These are phyloP conservation scores for Oryza coarctata DNA, from an alignment of 176 grass and related monocot genomes.

Conservation along the genomic window DNA sequence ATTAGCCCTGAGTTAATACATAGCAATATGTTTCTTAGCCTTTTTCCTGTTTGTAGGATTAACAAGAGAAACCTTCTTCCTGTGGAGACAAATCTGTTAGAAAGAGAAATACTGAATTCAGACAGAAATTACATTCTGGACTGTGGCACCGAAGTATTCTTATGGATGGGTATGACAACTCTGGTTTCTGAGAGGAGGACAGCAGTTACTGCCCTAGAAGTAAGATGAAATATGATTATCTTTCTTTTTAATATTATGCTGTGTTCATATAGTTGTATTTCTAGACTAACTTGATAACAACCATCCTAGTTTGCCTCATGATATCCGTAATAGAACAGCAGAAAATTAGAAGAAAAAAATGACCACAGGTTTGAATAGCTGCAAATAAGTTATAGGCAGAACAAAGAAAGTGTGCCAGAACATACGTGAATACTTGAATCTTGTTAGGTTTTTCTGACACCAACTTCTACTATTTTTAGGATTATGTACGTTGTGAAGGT, in stretches of 20 bases:
- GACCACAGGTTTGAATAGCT: not conserved
- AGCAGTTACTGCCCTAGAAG: slow-evolving; percentile 61
- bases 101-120: slow-evolving; percentile 64
- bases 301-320: not conserved
- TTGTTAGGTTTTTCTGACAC: not conserved
- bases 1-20: not conserved
- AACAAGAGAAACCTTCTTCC: slow-evolving; percentile 54
- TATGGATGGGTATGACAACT: slow-evolving; percentile 85
- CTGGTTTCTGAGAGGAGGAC: slow-evolving; percentile 69
- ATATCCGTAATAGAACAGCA: not conserved
- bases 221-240: slow-evolving; percentile 37
- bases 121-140: slow-evolving; percentile 83
- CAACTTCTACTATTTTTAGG: slow-evolving; percentile 38
- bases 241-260: not conserved
- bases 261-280: not conserved
- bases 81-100: slow-evolving; percentile 52
- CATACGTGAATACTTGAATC: not conserved
- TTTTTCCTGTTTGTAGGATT: slow-evolving; percentile 65
- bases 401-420: not conserved
- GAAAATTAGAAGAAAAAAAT: not conserved
- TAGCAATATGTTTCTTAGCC: slow-evolving; percentile 8
- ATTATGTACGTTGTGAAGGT: slow-evolving; percentile 53
- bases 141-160: slow-evolving; percentile 61
- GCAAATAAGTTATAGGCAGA: not conserved
- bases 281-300: not conserved